Evolutionary conservation across 179 eudicot species (phyloP).

Genomic region (Beta corolliflora): DNA sequence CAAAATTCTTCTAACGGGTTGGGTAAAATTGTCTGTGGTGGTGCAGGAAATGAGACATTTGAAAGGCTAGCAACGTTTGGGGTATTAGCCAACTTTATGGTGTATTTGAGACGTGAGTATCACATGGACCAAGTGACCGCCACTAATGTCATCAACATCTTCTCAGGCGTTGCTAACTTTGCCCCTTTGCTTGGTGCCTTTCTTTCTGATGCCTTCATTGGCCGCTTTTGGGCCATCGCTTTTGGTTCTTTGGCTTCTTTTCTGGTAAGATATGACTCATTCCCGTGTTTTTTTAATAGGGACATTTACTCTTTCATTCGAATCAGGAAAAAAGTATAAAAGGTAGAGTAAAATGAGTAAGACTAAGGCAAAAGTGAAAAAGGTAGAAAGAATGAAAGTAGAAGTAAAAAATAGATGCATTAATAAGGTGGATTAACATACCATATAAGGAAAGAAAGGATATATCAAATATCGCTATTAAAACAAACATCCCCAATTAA

Average conservation of each 20-base stretch:
- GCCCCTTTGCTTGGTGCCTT: conserved; percentile 68
- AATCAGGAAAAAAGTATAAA: too few species aligned
- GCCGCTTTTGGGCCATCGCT: conserved; percentile 55
- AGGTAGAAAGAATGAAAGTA: too few species aligned
- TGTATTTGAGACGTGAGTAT: conserved; percentile 49
- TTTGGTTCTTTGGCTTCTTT: conserved; percentile 48
- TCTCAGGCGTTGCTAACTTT: conserved; percentile 50
- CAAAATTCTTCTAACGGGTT: too few species aligned
- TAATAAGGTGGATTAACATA: too few species aligned
- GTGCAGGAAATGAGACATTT: conserved; percentile 66
- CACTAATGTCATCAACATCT: conserved; percentile 52
- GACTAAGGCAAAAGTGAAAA: too few species aligned
- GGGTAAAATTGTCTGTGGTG: conserved; percentile 1
- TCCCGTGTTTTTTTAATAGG: not conserved
- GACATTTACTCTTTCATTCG: too few species aligned
- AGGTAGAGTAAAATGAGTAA: too few species aligned
- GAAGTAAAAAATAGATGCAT: too few species aligned
- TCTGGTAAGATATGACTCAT: conserved; percentile 28
- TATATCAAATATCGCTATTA: too few species aligned
- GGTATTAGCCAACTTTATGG: conserved; percentile 55
- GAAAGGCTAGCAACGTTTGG: conserved; percentile 65
- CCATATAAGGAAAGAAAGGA: too few species aligned
- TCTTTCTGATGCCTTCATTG: conserved; percentile 58
- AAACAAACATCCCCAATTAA: too few species aligned
- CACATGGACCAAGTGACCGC: conserved; percentile 67